Evolutionary conservation across 108 stramenopile genomes (phyloP).

Genomic region (Cyclotella choctawhatcheeana): DNA sequence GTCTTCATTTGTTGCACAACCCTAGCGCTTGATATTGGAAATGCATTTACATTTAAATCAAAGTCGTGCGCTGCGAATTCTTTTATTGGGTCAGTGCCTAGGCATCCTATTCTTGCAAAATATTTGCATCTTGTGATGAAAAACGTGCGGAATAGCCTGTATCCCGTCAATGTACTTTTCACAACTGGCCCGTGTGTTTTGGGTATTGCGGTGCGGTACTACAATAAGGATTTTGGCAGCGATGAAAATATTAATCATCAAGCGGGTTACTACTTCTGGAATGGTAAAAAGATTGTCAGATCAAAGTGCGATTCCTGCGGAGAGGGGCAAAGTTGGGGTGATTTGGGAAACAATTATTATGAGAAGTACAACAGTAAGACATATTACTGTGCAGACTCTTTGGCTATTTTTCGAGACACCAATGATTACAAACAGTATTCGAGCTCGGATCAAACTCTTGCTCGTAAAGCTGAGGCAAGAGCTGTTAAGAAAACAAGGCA

Average conservation of each 20-base stretch:
- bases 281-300: constrained; percentile 13
- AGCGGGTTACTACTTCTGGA: not conserved
- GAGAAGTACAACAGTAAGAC: not conserved
- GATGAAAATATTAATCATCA: not conserved
- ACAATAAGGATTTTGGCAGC: not conserved
- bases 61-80: constrained; percentile 16
- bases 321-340: constrained; percentile 6
- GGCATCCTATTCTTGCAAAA: constrained; percentile 10
- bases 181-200: constrained; percentile 12
- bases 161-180: not conserved
- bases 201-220: not conserved
- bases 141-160: constrained; percentile 7
- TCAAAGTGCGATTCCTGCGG: constrained; percentile 26
- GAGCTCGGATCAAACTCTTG: constrained; percentile 21
- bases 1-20: not conserved
- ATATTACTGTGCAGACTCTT: constrained; percentile 25
- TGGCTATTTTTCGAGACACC: constrained; percentile 12
- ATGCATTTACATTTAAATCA: not conserved
- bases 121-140: not conserved
- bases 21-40: not conserved
- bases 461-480: too few species aligned
- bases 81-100: constrained; percentile 14
- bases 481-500: too few species aligned
- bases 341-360: constrained; percentile 30
- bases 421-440: not conserved